Evolutionary conservation across 2,329 filamentous ascomycete species (phyloP), one percentile per base, ranked within the genome.

Genomic region (Aspergillus quadrilineatus): DNA sequence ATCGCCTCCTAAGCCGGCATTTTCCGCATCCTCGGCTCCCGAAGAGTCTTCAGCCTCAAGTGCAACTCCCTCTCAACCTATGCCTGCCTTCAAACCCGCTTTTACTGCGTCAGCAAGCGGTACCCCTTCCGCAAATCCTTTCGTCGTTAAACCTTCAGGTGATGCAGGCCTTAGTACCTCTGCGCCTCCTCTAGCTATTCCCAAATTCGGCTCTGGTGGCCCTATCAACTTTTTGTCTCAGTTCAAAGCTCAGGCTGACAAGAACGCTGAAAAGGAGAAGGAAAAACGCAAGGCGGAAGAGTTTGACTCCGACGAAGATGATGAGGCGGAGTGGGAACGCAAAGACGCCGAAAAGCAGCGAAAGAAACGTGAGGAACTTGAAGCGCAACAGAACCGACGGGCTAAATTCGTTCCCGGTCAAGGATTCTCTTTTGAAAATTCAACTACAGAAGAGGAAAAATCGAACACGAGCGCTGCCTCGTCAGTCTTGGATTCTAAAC

Each of bases 271-370:
- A 44, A 72, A 75, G 46, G 77, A 76, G 45, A 77, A 75, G 55
- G 73, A 71, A 53, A 79, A 79, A 65, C 76, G 78, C 49, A 80
- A 79, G 65, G 77, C 73, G 3, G 78, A 80, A 50, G 78, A 81
- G 22, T 80, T 77, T 57, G 79, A 82, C 60, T 80, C 79, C 6
- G 80, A 81, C 12, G 78, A 80, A 53, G 79, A 81, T 42, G 77
- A 81, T 43, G 76, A 79, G 60, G 78, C 70, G 29, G 73, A 77
- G 46, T 82, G 78, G 75, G 76, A 79, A 55, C 73, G 75, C 53
- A 69, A 71, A 55, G 71, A 81, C 62, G 73, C 73, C 41, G 77
- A 78, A 61, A 67, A 77, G 62, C 76, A 79, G 60, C 73, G 71
- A 29, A 74, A 75, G 41, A 81, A 80, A 66, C 71, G 69, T 29